phyloP scores from a whole-genome alignment of 2,329 filamentous ascomycete species.

The Juglanconis sp. region DNA sequence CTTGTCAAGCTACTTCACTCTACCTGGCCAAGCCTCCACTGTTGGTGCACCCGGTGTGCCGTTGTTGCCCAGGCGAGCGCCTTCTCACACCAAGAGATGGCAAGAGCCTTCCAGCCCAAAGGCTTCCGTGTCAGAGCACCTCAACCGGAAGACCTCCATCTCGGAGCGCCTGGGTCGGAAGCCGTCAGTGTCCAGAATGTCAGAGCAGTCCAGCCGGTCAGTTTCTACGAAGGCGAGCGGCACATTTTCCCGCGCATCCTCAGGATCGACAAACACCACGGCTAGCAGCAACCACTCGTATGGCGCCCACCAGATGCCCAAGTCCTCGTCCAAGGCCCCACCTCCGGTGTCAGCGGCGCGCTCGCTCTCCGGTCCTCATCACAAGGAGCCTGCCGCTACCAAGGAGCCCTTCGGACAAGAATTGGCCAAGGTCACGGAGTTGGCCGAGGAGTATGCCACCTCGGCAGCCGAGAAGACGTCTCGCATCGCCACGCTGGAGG shows the following conservation, averaged over 20 bases:
- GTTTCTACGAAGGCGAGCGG: conserved; percentile 56
- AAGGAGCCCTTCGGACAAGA: conserved; percentile 76
- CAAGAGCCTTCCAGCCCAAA: conserved; percentile 65
- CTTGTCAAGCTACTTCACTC: conserved; percentile 62
- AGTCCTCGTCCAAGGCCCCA: conserved; percentile 26
- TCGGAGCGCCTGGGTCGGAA: conserved; percentile 61
- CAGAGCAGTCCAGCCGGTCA: conserved; percentile 50
- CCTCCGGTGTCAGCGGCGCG: conserved; percentile 20
- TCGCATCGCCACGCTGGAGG: conserved; percentile 69
- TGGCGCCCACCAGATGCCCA: conserved; percentile 23
- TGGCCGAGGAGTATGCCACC: conserved; percentile 81
- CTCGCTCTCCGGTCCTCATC: conserved; percentile 20
- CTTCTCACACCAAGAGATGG: conserved; percentile 83
- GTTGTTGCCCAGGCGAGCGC: conserved; percentile 69
- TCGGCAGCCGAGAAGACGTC: conserved; percentile 44
- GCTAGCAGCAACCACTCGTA: conserved; percentile 39
- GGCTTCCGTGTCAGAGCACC: conserved; percentile 36
- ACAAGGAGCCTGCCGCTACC: conserved; percentile 20
- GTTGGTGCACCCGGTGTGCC: conserved; percentile 48
- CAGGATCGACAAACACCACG: conserved; percentile 51
- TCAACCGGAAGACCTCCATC: conserved; percentile 45
- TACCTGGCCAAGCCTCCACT: conserved; percentile 40
- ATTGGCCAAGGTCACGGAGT: conserved; percentile 85
- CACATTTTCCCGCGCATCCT: conserved; percentile 55
- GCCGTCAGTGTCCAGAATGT: conserved; percentile 46